Base-by-base conservation (phyloP, 1,139 yeast genomes). In the Suhomyces anneliseae region DNA sequence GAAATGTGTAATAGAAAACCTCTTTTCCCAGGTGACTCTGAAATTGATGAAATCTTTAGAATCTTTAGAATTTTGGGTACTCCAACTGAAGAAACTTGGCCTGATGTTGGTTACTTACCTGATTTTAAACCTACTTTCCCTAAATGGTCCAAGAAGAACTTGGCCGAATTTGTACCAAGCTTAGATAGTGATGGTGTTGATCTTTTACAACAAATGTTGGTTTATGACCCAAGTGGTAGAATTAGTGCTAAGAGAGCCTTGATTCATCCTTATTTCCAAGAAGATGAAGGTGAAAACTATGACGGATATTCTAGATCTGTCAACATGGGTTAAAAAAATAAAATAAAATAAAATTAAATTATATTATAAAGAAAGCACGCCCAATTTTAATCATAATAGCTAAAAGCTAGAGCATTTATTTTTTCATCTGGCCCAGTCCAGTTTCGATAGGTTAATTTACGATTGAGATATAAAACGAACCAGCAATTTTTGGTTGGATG, bases 1-100 rank as follows among this genome's bases (percentile, higher is more conserved):
- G 99, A 93, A 67, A 92, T 93, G 98, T 93, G 95, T 58, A 90
- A 92, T 62, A 79, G 99, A 53, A 90, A 90, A 67, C 98, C 99
- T 8, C 70, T 93, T 44, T 93, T 93, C 71, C 96, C 98, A 2
- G 99, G 99, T 31, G 99, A 93, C 68, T 89, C 97, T 12, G 99
- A 93, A 67, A 93, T 93, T 65, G 99, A 93, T 66, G 97, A 93
- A 72, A 93, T 93, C 57, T 92, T 93, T 75, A 85, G 95, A 69
- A 93, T 95, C 51, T 95, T 95, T 73, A 78, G 97, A 59, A 76
- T 90, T 40, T 74, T 95, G 61, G 99, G 99, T 38, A 93, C 99
- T 8, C 99, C 99, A 39, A 89, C 82, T 55, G 97, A 90, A 64
- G 89, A 87, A 49, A 76, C 82, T 33, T 93, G 99, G 99, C 98